Evolutionary conservation across 768 basidiomycete species (phyloP), one percentile per base, ranked within the genome.

Genomic region (Calocera cornea): DNA sequence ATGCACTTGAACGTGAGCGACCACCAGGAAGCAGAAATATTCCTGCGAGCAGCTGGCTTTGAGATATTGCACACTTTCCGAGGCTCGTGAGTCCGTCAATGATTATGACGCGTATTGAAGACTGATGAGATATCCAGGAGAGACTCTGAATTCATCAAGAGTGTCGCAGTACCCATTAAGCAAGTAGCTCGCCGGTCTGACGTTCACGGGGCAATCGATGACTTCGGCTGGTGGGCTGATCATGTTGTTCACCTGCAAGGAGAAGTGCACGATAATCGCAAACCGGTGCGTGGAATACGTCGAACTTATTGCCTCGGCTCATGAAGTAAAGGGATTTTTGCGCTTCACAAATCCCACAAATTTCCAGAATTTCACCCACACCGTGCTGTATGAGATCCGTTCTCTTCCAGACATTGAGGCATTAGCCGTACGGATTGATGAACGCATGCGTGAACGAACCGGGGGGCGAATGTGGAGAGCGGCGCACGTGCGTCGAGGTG

Each of bases 111-210:
- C 24, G 7, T 3, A 19, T 7, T 24, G 8, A 47, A 47, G 19
- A 19, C 44, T 47, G 19, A 47, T 24, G 7, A 3, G 19, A 3
- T 47, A 2, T 38, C 19, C 64, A 81, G 80, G 40, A 72, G 76
- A n/a, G 75, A 78, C n/a, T 77, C 79, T 78, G 80, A 81, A n/a
- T 79, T 70, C 69, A 75, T 79, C 27, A 80, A 81, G 70, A 77
- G 78, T 22, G 78, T 81, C 31, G 77, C 78, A 12, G 71, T 72
- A 34, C 78, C 80, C 5, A 72, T 78, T 64, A 74, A 69, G 41
- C 76, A 80, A 70, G 76, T 78, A 66, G 76, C 73, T 5, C 77
- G 74, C 5, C 75, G 74, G 44, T 72, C 74, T 41, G 73, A 75
- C 0, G 74, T 82, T 67, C 76, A 76, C 24, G 81, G 80, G 29